A percentile compares a stretch with the other conserved stretches of the same genome.
These are phyloP conservation scores for Fraxinus baroniana DNA, from an alignment of 305 asterid genomes.

Conservation along the genomic window DNA sequence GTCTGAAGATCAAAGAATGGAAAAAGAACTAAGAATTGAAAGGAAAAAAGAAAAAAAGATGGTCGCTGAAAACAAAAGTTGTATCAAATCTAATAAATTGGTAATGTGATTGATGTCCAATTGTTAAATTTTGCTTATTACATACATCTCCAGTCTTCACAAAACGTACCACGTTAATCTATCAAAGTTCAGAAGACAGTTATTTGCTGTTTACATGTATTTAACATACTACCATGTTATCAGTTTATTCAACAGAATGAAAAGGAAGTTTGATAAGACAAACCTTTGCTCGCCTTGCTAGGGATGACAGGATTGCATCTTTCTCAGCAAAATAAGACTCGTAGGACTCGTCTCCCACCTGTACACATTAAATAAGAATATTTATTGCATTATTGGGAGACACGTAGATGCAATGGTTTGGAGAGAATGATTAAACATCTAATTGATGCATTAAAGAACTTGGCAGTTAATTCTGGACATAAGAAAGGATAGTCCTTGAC, in stretches of 20 bases:
- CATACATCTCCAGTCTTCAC: neutral
- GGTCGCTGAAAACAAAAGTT: neutral
- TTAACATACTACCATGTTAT: neutral
- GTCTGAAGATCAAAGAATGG: constrained; percentile 24
- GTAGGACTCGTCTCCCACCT: constrained; percentile 95
- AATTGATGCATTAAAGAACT: neutral
- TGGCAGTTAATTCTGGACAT: neutral
- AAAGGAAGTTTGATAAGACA: constrained; percentile 23
- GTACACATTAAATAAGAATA: constrained; percentile 14
- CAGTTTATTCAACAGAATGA: neutral
- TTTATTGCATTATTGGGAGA: neutral
- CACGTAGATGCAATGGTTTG: neutral
- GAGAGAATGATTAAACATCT: neutral
- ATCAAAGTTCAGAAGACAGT: neutral
- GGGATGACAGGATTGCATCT: constrained; percentile 79
- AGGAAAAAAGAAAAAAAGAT: neutral
- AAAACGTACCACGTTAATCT: neutral
- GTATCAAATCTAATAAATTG: neutral
- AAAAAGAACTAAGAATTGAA: neutral
- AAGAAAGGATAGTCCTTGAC: neutral
- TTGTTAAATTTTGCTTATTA: neutral
- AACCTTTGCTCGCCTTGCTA: constrained; percentile 93
- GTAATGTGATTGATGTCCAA: neutral
- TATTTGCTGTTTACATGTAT: neutral
- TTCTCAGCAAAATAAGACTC: constrained; percentile 76